These are phyloP conservation scores for Kitagawia praeruptora DNA, from an alignment of 129 eudicot species.

Conservation along the genomic window DNA sequence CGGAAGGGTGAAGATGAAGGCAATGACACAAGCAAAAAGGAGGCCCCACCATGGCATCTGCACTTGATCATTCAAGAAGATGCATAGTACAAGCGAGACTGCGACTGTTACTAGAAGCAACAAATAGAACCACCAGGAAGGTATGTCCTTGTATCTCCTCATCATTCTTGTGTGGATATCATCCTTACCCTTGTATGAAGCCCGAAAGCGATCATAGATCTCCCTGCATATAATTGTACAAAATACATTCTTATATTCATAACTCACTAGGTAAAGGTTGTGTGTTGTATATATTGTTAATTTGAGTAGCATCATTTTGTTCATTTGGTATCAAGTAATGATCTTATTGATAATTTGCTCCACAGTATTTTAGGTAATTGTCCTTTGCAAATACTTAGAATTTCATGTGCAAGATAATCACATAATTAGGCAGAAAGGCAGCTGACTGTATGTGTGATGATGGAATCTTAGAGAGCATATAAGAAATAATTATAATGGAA, in stretches of 20 bases:
- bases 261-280: background rate
- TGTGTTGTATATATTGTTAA: background rate
- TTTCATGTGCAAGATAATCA: background rate
- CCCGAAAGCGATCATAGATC: constrained; percentile 58
- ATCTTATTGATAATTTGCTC: background rate
- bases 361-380: background rate
- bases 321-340: background rate
- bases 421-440: background rate
- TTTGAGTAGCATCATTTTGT: background rate
- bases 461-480: background rate
- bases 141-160: constrained; percentile 83
- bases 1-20: constrained; percentile 85
- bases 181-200: constrained; percentile 67
- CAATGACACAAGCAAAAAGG: constrained; percentile 65
- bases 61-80: constrained; percentile 57
- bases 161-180: constrained; percentile 77
- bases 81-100: constrained; percentile 62
- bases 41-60: constrained; percentile 99
- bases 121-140: constrained; percentile 78
- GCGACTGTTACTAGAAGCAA: constrained; percentile 55
- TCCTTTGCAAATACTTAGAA: background rate
- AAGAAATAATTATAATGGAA: background rate
- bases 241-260: background rate
- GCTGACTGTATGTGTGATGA: background rate
- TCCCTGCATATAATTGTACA: constrained; percentile 42